Percentiles rank a stretch among this genome's conserved stretches.
Evolutionary conservation across 192 early-diverging fungal genomes (phyloP).

Genomic region (Backusella parvicylindrica): DNA sequence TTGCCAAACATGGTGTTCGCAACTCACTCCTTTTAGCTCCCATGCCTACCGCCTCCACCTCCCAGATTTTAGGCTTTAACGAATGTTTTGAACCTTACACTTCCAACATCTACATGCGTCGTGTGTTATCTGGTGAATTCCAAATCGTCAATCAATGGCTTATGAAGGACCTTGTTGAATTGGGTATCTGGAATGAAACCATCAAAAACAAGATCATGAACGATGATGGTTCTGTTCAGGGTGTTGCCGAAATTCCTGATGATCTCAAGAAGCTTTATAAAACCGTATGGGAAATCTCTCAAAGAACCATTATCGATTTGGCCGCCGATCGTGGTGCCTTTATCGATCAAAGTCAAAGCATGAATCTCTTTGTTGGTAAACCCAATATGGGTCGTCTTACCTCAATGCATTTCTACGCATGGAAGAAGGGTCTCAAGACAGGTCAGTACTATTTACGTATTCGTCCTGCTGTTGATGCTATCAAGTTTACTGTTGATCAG

Average conservation of each 20-base stretch:
- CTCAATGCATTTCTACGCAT: slow-evolving; percentile 97
- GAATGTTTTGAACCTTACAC: slow-evolving; percentile 95
- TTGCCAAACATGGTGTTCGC: slow-evolving; percentile 84
- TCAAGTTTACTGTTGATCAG: slow-evolving; percentile 53
- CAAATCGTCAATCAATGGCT: slow-evolving; percentile 98
- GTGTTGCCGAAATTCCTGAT: slow-evolving; percentile 72
- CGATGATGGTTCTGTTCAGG: slow-evolving; percentile 85
- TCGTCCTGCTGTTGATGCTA: slow-evolving; percentile 91
- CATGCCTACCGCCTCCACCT: slow-evolving; percentile 97
- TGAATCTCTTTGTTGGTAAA: slow-evolving; percentile 94
- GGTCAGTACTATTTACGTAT: slow-evolving; percentile 98
- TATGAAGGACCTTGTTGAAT: slow-evolving; percentile 90
- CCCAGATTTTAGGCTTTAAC: slow-evolving; percentile 98
- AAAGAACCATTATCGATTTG: slow-evolving; percentile 91
- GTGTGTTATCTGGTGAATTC: slow-evolving; percentile 96
- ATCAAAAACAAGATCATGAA: slow-evolving; percentile 95
- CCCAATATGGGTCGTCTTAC: slow-evolving; percentile 92
- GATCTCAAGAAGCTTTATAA: slow-evolving; percentile 91
- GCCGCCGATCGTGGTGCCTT: slow-evolving; percentile 96
- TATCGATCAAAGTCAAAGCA: slow-evolving; percentile 94
- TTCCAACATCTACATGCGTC: slow-evolving; percentile 93
- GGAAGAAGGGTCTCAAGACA: slow-evolving; percentile 97
- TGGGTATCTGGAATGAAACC: slow-evolving; percentile 88
- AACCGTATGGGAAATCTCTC: slow-evolving; percentile 95
- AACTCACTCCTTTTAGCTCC: slow-evolving; percentile 95